Evolutionary conservation across 495 filamentous ascomycete species (phyloP).

Genomic region (Xylaria bambusicola): DNA sequence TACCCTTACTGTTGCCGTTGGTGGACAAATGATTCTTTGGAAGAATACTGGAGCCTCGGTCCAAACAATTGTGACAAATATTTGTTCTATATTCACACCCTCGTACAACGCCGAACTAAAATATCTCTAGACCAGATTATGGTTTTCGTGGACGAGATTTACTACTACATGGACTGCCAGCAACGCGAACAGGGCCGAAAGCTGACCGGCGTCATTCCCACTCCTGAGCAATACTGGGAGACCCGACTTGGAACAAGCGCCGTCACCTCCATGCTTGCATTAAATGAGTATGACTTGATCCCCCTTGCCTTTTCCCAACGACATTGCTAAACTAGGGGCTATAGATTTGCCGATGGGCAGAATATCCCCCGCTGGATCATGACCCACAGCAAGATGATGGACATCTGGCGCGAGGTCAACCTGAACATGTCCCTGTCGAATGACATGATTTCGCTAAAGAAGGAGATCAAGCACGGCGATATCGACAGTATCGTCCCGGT

Average conservation of each 20-base stretch:
- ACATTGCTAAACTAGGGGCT: no score
- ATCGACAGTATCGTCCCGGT: slow-evolving; percentile 3
- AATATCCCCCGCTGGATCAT: slow-evolving; percentile 1
- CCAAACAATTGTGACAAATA: no score
- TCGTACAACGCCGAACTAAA: no score
- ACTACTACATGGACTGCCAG: slow-evolving; percentile 3
- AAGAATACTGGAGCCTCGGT: no score
- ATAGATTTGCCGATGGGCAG: neutral
- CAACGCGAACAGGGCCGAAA: neutral
- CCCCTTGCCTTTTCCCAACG: neutral
- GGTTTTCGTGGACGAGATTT: neutral
- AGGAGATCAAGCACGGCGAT: slow-evolving; percentile 15
- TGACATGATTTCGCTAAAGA: slow-evolving; percentile 19
- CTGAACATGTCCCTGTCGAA: slow-evolving; percentile 4
- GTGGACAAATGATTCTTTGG: no score
- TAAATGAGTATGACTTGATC: neutral
- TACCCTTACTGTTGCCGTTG: no score
- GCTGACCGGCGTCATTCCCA: neutral
- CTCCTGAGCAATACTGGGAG: neutral
- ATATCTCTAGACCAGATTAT: slow-evolving; percentile 12
- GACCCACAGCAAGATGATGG: neutral
- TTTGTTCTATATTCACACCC: no score
- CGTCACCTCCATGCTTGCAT: neutral
- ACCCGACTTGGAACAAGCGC: slow-evolving; percentile 3
- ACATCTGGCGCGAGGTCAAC: neutral